A percentile compares a stretch with the other conserved stretches of the same genome.
phyloP scores from a whole-genome alignment of 2,329 filamentous ascomycete genomes.

The Alternaria sp. region DNA sequence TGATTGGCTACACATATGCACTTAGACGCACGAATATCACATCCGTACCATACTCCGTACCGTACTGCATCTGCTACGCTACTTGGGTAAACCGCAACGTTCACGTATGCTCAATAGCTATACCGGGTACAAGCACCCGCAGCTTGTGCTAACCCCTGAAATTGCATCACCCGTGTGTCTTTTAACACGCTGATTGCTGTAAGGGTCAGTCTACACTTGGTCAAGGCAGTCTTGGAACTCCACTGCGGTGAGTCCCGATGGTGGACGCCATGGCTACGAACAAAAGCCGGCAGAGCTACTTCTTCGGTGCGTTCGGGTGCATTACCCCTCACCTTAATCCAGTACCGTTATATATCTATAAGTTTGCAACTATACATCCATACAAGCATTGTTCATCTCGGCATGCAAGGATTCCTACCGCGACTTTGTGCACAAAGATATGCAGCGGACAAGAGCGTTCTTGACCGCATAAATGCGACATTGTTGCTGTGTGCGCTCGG shows the following conservation, averaged over 20 bases:
- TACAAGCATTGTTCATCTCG: background rate
- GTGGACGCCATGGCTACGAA: background rate
- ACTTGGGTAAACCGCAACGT: background rate
- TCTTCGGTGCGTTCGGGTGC: conserved; percentile 9
- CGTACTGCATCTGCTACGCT: conserved; percentile 2
- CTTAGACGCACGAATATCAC: conserved; percentile 31
- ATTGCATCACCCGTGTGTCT: background rate
- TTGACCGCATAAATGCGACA: background rate
- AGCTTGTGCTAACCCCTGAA: background rate
- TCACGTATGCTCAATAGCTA: background rate
- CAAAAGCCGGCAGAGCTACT: conserved; percentile 8
- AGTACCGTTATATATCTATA: conserved; percentile 7
- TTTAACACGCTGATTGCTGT: background rate
- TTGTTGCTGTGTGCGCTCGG: background rate
- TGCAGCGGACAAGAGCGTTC: background rate
- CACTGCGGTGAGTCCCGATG: conserved; percentile 10
- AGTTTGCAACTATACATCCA: background rate
- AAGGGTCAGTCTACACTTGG: background rate
- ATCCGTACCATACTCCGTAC: conserved; percentile 10
- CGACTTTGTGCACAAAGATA: conserved; percentile 3
- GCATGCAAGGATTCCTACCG: background rate
- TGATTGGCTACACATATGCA: conserved; percentile 19
- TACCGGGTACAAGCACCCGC: background rate
- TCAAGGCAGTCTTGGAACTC: background rate
- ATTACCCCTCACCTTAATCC: conserved; percentile 15